Conservation (phyloP, 768 basidiomycete species). For the Fistulinella prunicolor region DNA sequence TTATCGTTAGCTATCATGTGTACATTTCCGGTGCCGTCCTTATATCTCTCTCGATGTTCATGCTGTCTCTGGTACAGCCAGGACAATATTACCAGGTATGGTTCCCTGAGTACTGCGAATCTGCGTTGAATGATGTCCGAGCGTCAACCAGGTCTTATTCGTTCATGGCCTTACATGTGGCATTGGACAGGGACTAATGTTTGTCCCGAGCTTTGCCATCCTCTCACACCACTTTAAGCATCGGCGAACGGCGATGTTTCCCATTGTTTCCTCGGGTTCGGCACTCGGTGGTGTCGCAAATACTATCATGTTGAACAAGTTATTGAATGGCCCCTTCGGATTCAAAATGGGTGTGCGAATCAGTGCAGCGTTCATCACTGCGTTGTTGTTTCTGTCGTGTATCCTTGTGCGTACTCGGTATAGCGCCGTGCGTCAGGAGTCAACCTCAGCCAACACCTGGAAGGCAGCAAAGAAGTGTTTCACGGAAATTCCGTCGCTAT, state of each 20-base stretch:
- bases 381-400: conserved; percentile 37
- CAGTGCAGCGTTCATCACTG: conserved; percentile 39
- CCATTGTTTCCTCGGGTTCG: conserved; percentile 44
- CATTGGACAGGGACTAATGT: conserved; percentile 42
- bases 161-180: conserved; percentile 44
- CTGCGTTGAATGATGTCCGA: background rate
- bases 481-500: conserved; percentile 21
- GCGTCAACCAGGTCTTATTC: conserved; percentile 36
- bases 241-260: conserved; percentile 41
- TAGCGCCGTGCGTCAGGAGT: background rate
- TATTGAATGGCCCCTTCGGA: conserved; percentile 41
- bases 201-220: conserved; percentile 41
- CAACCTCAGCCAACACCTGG: conserved; percentile 9
- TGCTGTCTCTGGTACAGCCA: conserved; percentile 36
- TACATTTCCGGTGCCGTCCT: conserved; percentile 25
- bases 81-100: conserved; percentile 36
- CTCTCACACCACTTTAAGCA: conserved; percentile 45
- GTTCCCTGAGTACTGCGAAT: background rate
- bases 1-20: conserved; percentile 10
- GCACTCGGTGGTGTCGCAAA: conserved; percentile 56
- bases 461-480: conserved; percentile 21
- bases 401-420: conserved; percentile 37
- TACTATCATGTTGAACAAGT: conserved; percentile 59
- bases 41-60: conserved; percentile 33
- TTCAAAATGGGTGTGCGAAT: conserved; percentile 39